A percentile compares a stretch with the other conserved stretches of the same genome.
These are phyloP conservation scores for Phaeotremella skinneri DNA, from an alignment of 768 basidiomycete genomes.

Conservation along the genomic window DNA sequence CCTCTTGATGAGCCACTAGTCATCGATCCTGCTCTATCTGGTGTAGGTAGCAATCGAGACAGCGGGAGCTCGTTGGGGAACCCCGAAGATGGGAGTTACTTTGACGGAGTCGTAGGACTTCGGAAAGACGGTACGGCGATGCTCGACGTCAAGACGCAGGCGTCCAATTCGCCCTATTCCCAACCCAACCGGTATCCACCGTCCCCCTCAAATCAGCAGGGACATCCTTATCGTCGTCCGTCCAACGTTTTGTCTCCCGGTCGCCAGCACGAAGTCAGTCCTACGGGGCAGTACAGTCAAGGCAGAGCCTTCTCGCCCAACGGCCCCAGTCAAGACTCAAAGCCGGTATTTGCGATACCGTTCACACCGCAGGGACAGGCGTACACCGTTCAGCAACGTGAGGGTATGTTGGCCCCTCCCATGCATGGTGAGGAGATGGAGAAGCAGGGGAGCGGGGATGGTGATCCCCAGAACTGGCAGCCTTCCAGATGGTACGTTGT, in stretches of 20 bases:
- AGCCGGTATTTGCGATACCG: slow-evolving; percentile 41
- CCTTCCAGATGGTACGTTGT: slow-evolving; percentile 34
- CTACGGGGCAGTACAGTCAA: slow-evolving; percentile 2
- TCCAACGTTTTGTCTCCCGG: slow-evolving; percentile 12
- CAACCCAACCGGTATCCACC: slow-evolving; percentile 10
- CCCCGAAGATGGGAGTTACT: slow-evolving; percentile 27
- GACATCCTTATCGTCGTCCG: slow-evolving; percentile 32
- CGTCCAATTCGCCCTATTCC: slow-evolving; percentile 18
- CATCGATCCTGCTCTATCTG: slow-evolving; percentile 18
- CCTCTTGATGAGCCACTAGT: slow-evolving; percentile 31
- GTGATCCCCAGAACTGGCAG: slow-evolving; percentile 25
- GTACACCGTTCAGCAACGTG: slow-evolving; percentile 9
- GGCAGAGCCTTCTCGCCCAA: slow-evolving; percentile 13
- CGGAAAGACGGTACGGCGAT: slow-evolving; percentile 37
- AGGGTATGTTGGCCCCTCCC: slow-evolving; percentile 25
- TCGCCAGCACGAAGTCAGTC: slow-evolving; percentile 3
- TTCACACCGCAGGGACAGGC: slow-evolving; percentile 19
- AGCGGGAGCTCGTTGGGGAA: slow-evolving; percentile 16
- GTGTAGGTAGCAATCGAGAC: slow-evolving; percentile 6
- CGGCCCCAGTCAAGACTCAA: slow-evolving; percentile 24
- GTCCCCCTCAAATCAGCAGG: slow-evolving; percentile 16
- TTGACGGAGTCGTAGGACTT: slow-evolving; percentile 42
- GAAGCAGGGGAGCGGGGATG: slow-evolving; percentile 24
- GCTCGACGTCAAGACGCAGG: slow-evolving; percentile 15
- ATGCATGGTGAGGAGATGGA: slow-evolving; percentile 29